A percentile compares a stretch with the other conserved stretches of the same genome.
Conservation (phyloP, 2,329 filamentous ascomycete species). For the Zymoseptoria passerinii region DNA sequence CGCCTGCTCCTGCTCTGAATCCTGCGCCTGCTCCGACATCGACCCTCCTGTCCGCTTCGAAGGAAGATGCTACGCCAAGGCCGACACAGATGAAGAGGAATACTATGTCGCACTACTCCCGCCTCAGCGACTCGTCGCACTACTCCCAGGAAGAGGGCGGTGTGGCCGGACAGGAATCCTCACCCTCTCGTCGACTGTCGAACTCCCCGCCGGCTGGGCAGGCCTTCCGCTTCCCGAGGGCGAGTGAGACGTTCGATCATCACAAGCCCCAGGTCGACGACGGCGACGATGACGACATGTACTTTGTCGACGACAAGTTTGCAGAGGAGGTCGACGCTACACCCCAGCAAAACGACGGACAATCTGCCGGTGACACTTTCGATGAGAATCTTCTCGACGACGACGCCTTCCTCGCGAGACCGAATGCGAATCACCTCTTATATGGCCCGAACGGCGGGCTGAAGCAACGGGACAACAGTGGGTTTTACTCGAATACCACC, state of each 20-base stretch:
- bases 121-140: slow-evolving; percentile 1
- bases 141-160: background rate
- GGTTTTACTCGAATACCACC: slow-evolving; percentile 11
- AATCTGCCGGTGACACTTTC: slow-evolving; percentile 8
- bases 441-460: slow-evolving; percentile 2
- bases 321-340: slow-evolving; percentile 21
- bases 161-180: background rate
- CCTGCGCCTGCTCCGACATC: background rate
- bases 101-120: background rate
- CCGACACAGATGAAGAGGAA: background rate
- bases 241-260: background rate
- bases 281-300: slow-evolving; percentile 25
- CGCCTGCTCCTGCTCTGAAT: background rate
- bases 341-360: background rate
- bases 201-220: background rate
- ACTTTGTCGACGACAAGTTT: slow-evolving; percentile 32
- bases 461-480: slow-evolving; percentile 17
- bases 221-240: background rate
- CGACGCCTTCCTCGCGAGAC: slow-evolving; percentile 17
- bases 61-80: background rate
- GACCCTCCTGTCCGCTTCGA: background rate
- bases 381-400: slow-evolving; percentile 33
- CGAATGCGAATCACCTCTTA: slow-evolving; percentile 4
- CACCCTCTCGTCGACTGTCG: no score
- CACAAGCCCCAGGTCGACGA: background rate